Evolutionary conservation across 495 filamentous ascomycete genomes (phyloP).

Genomic region (Platismatia glauca): DNA sequence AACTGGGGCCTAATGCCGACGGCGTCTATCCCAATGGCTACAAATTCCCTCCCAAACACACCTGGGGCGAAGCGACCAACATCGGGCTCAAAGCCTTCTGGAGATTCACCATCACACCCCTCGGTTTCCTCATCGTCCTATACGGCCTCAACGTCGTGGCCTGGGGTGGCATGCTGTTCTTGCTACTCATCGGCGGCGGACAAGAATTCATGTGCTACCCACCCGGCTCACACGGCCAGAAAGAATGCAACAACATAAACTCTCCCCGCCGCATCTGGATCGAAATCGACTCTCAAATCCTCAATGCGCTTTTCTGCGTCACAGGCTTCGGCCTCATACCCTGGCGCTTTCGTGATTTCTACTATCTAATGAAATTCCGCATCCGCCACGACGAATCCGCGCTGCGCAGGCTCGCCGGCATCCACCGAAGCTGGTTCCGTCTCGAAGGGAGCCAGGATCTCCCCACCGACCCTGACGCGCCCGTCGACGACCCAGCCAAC

Average conservation of each 20-base stretch:
- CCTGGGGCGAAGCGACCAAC: slow-evolving; percentile 42
- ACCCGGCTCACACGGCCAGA: slow-evolving; percentile 21
- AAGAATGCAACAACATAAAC: slow-evolving; percentile 60
- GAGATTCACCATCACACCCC: slow-evolving; percentile 55
- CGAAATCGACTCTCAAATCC: slow-evolving; percentile 74
- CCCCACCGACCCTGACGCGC: slow-evolving; percentile 8
- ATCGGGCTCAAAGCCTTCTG: slow-evolving; percentile 45
- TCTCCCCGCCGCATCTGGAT: slow-evolving; percentile 71
- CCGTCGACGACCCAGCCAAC: slow-evolving; percentile 26
- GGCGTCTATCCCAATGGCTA: slow-evolving; percentile 51
- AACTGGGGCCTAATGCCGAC: slow-evolving; percentile 22
- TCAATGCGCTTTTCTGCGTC: slow-evolving; percentile 79
- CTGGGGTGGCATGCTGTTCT: slow-evolving; percentile 87
- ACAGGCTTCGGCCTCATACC: slow-evolving; percentile 77
- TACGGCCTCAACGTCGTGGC: slow-evolving; percentile 76
- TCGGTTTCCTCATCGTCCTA: slow-evolving; percentile 64
- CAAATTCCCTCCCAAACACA: slow-evolving; percentile 59
- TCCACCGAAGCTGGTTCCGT: slow-evolving; percentile 64
- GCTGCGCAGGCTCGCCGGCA: slow-evolving; percentile 52
- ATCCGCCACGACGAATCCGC: slow-evolving; percentile 42
- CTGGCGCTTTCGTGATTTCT: slow-evolving; percentile 77
- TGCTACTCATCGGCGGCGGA: slow-evolving; percentile 65
- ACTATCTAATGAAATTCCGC: slow-evolving; percentile 56
- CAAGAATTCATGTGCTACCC: slow-evolving; percentile 68
- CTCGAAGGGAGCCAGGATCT: slow-evolving; percentile 43